phyloP scores from a whole-genome alignment of 2,329 filamentous ascomycete species.

The Truncatella angustata region DNA sequence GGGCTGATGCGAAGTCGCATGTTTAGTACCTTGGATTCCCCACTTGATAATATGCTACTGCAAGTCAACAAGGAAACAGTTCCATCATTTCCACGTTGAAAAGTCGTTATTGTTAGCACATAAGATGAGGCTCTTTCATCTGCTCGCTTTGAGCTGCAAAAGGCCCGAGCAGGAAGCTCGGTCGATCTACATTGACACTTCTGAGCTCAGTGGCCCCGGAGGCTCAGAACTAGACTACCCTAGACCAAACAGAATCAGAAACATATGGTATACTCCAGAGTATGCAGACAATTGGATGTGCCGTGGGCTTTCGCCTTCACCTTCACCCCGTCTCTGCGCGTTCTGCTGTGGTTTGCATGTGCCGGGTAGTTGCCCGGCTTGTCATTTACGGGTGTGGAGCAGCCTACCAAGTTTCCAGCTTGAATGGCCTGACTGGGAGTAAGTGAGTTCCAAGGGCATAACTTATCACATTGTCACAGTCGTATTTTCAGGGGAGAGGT shows the following conservation, averaged over 20 bases:
- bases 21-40: background rate
- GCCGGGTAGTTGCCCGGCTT: background rate
- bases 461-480: too few species aligned
- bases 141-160: too few species aligned
- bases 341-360: background rate
- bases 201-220: too few species aligned
- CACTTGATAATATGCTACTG: slow-evolving; percentile 1
- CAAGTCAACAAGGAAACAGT: background rate
- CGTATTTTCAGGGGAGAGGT: background rate
- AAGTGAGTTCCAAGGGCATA: background rate
- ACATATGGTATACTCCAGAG: too few species aligned
- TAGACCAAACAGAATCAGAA: too few species aligned
- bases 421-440: background rate
- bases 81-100: background rate
- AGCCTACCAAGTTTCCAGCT: background rate
- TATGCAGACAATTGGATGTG: too few species aligned
- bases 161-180: too few species aligned
- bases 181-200: too few species aligned
- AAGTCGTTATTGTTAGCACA: background rate
- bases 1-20: background rate
- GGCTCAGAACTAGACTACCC: too few species aligned
- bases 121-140: too few species aligned
- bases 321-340: background rate
- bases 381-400: background rate
- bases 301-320: too few species aligned